phyloP scores from a whole-genome alignment of 2,329 filamentous ascomycete genomes.

The Epichloe scottii region DNA sequence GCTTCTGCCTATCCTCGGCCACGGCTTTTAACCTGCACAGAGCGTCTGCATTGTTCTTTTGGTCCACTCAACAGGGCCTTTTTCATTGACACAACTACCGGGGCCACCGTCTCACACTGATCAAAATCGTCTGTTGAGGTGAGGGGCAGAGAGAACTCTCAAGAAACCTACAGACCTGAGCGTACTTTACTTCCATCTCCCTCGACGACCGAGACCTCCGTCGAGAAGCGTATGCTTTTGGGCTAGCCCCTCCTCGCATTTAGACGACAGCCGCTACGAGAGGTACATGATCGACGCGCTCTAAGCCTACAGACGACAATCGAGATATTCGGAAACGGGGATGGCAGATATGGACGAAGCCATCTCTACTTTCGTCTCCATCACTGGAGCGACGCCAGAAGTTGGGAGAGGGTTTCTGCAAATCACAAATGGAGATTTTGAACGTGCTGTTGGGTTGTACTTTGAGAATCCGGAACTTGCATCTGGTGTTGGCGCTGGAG shows the following conservation, averaged over 20 bases:
- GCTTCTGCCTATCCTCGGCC: neutral
- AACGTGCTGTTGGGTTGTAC: slow-evolving; percentile 79
- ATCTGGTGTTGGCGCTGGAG: slow-evolving; percentile 22
- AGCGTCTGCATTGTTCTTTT: neutral
- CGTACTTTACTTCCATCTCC: neutral
- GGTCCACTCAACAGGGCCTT: neutral
- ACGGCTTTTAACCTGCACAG: neutral
- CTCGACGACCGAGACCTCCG: neutral
- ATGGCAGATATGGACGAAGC: slow-evolving; percentile 50
- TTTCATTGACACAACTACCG: neutral
- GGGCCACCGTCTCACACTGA: neutral
- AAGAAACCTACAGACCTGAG: neutral
- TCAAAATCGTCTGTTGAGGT: neutral
- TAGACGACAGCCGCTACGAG: neutral
- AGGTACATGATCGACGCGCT: neutral
- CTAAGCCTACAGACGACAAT: neutral
- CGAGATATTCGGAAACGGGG: neutral
- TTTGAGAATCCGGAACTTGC: slow-evolving; percentile 72
- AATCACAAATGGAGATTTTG: slow-evolving; percentile 71
- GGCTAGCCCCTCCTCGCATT: neutral
- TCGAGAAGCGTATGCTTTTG: neutral
- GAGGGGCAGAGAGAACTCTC: neutral
- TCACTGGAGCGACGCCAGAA: slow-evolving; percentile 63
- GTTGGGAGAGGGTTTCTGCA: slow-evolving; percentile 74
- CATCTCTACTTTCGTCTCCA: slow-evolving; percentile 64